These are phyloP conservation scores for Erodium trifolium DNA, from an alignment of 441 rosid species.

Conservation along the genomic window DNA sequence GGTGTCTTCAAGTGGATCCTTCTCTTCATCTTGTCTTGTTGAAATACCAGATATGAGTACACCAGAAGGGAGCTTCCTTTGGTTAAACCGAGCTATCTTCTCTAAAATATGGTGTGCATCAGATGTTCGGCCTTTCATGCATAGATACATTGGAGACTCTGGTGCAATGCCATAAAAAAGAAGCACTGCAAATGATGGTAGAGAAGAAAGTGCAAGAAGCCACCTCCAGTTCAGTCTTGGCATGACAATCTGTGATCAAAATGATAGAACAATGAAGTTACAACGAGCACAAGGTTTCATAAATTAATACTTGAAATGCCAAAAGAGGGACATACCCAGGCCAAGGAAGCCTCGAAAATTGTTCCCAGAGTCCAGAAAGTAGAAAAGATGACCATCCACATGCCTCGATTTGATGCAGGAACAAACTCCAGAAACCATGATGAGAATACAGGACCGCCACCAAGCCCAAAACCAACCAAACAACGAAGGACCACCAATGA, in stretches of 20 bases:
- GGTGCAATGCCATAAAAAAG: constrained; percentile 49
- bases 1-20: constrained; percentile 31
- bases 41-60: constrained; percentile 51
- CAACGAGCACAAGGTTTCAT: background rate
- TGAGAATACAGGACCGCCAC: constrained; percentile 91
- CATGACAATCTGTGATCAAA: constrained; percentile 52
- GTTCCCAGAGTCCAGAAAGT: constrained; percentile 86
- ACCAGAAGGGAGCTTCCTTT: constrained; percentile 48
- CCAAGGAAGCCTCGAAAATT: constrained; percentile 67
- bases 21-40: constrained; percentile 35
- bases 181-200: constrained; percentile 56
- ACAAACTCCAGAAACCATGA: constrained; percentile 93
- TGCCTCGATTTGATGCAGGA: constrained; percentile 83
- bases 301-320: background rate
- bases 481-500: constrained; percentile 51
- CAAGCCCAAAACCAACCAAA: constrained; percentile 85
- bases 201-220: constrained; percentile 67
- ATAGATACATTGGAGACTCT: constrained; percentile 67
- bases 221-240: constrained; percentile 73
- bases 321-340: constrained; percentile 54
- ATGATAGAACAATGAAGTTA: constrained; percentile 10
- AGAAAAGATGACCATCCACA: constrained; percentile 84
- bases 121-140: constrained; percentile 42
- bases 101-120: constrained; percentile 53
- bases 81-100: constrained; percentile 46